Base-by-base conservation (phyloP, 345 rosid genomes). In the Toxicodendron radicans region DNA sequence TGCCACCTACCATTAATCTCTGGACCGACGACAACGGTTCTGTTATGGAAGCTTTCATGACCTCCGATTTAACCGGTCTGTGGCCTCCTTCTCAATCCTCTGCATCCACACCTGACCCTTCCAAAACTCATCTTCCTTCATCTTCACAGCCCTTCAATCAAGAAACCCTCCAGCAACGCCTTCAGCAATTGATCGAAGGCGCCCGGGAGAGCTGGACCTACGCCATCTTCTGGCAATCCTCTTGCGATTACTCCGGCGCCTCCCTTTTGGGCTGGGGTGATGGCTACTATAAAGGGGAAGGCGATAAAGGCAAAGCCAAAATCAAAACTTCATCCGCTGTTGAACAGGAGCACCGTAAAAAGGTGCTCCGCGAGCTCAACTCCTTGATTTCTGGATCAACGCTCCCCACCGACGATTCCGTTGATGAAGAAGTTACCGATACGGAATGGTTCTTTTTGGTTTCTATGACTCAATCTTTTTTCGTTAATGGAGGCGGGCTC, bases 361-460 rank as follows among this genome's bases (percentile, higher is more conserved):
- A 85, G 71, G 94, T 92, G 14, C 84, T 95, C 53, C 79, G 97
- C 7, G 91, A 95, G 49, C 95, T 95, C 23, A 95, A 95, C 75
- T 79, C 97, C 24, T 74, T 95, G 79, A 91, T 95, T 48, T 83
- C 95, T 20, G 98, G 98, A 61, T 69, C 90, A 17, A 43, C 76
- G 5, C 32, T 83, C 30, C 24, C 84, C 73, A 4, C 85, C 54
- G 92, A 91, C 48, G 85, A 90, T 30, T 89, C 92, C 8, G 85
- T 88, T 24, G 99, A 92, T 53, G 97, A 95, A 70, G 97, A 95
- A 68, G 97, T 95, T 54, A 87, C 97, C 11, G 99, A 95, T 64
- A 88, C 98, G 0, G 99, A 95, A 80, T 93, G 99, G 99, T 95
- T 95, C 86, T 95, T 91, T 70, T 83, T 95, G 27, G 85, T 95